These are phyloP conservation scores for Fusarium algeriense DNA, from an alignment of 2,329 filamentous ascomycete species.

Conservation along the genomic window DNA sequence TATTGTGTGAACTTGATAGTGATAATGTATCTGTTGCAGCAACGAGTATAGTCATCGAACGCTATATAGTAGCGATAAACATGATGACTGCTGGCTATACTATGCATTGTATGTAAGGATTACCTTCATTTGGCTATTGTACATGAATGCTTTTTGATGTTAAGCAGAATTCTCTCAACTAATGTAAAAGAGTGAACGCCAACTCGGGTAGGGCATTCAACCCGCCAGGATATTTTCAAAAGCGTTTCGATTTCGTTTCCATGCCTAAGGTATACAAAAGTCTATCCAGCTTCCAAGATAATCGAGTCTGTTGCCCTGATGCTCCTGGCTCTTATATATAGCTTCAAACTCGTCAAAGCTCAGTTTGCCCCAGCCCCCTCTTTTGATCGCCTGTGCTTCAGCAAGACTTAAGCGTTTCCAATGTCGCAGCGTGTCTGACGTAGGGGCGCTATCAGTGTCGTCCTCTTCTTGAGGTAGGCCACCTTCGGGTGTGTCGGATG, in stretches of 20 bases:
- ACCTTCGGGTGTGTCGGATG: background rate
- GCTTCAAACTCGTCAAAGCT: constrained; percentile 83
- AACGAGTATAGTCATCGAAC: background rate
- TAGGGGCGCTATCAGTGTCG: constrained; percentile 41
- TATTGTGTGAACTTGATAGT: background rate
- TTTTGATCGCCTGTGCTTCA: constrained; percentile 74
- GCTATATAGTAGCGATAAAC: background rate
- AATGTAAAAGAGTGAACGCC: background rate
- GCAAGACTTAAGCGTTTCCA: constrained; percentile 72
- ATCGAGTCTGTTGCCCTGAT: constrained; percentile 73
- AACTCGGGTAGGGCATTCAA: background rate
- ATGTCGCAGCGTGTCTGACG: constrained; percentile 54
- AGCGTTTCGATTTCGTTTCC: background rate
- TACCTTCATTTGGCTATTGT: background rate
- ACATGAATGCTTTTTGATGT: background rate
- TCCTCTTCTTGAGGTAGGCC: constrained; percentile 17
- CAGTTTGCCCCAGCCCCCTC: constrained; percentile 85
- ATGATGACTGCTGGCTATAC: constrained; percentile 6
- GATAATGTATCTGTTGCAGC: background rate
- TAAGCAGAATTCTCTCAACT: background rate
- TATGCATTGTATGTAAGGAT: background rate
- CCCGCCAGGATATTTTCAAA: background rate
- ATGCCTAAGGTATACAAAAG: constrained; percentile 72
- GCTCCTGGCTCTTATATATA: constrained; percentile 77
- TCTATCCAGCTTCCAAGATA: constrained; percentile 95